Conservation (phyloP, 2,329 filamentous ascomycete species). For the Fusarium veterinarium region DNA sequence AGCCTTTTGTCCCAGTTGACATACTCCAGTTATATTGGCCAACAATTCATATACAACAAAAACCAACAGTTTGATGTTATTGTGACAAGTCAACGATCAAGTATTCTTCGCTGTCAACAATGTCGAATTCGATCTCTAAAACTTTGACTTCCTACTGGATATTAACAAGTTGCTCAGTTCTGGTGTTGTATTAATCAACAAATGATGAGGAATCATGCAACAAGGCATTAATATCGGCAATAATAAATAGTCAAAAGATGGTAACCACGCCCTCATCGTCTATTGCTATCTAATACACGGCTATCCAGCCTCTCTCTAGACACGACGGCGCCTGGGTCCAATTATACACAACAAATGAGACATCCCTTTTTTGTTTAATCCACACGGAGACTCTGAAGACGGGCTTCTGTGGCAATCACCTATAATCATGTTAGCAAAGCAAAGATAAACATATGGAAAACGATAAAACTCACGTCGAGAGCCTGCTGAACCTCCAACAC, state of each 20-base stretch:
- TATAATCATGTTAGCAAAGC: slow-evolving; percentile 50
- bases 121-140: not conserved
- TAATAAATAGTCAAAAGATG: slow-evolving; percentile 20
- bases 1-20: not conserved
- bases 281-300: slow-evolving; percentile 54
- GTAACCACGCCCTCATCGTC: slow-evolving; percentile 45
- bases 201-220: not conserved
- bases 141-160: not conserved
- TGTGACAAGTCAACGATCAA: not conserved
- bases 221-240: not conserved
- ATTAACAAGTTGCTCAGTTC: not conserved
- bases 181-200: not conserved
- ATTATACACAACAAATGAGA: slow-evolving; percentile 54
- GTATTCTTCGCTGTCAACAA: not conserved
- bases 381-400: slow-evolving; percentile 86
- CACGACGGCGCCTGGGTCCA: slow-evolving; percentile 43
- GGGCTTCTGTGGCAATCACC: slow-evolving; percentile 91
- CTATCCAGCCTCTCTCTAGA: slow-evolving; percentile 44
- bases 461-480: slow-evolving; percentile 78
- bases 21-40: not conserved
- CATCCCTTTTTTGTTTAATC: slow-evolving; percentile 64
- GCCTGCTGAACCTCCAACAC: slow-evolving; percentile 96
- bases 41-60: not conserved
- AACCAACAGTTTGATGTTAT: not conserved
- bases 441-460: not conserved